A percentile compares a stretch with the other conserved stretches of the same genome.
Evolutionary conservation across 1,139 yeast genomes (phyloP).

Genomic region (Lodderomyces metapsilosis): DNA sequence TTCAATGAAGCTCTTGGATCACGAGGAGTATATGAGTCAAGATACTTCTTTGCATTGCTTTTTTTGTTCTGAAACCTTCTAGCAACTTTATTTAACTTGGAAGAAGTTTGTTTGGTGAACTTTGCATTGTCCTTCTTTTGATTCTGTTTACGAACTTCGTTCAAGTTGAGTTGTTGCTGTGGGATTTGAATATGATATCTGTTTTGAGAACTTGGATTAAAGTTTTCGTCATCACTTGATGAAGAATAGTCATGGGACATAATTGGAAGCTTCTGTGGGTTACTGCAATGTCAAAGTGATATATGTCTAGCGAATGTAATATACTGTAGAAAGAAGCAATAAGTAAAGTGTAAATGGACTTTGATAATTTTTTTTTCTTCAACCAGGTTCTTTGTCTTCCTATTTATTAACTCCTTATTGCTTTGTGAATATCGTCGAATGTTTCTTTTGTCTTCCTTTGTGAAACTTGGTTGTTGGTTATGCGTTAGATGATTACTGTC

Average conservation of each 20-base stretch:
- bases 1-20: constrained; percentile 12
- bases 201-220: constrained; percentile 7
- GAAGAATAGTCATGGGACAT: constrained; percentile 10
- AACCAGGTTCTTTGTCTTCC: background rate
- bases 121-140: constrained; percentile 18
- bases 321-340: background rate
- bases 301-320: background rate
- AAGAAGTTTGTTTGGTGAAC: constrained; percentile 32
- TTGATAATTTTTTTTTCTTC: too few relatives aligned
- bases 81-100: constrained; percentile 24
- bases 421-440: constrained; percentile 1
- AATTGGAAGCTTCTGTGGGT: background rate
- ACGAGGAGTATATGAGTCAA: constrained; percentile 22
- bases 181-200: constrained; percentile 30
- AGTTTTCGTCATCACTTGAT: constrained; percentile 24
- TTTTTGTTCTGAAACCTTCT: constrained; percentile 19
- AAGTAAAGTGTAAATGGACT: too few relatives aligned
- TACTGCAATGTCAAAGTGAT: background rate
- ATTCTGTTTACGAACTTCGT: constrained; percentile 23
- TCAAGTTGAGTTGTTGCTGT: constrained; percentile 26
- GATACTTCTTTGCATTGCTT: constrained; percentile 23
- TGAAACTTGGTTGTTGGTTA: background rate
- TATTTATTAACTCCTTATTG: background rate
- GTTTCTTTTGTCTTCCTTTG: background rate
- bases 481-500: too few relatives aligned